Conservation (phyloP, 192 early-diverging fungal genomes). For the Irineochytrium annulatum region DNA sequence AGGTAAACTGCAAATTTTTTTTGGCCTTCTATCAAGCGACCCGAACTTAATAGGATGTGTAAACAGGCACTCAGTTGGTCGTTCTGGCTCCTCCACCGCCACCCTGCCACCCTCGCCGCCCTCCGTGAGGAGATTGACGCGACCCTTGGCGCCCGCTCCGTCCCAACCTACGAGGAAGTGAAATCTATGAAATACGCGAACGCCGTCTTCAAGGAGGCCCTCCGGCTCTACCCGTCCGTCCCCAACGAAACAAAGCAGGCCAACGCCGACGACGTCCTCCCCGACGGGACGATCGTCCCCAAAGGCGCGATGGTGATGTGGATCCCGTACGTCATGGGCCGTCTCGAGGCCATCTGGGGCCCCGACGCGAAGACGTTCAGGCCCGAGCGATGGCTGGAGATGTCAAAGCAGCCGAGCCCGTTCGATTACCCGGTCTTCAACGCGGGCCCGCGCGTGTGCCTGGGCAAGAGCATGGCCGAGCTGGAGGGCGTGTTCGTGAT, state of each 20-base stretch:
- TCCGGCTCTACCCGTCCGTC: slow-evolving; percentile 66
- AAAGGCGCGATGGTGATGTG: slow-evolving; percentile 49
- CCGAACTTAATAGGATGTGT: too few relatives aligned
- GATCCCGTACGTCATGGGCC: slow-evolving; percentile 45
- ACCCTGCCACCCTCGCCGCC: slow-evolving; percentile 24
- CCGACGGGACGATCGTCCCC: slow-evolving; percentile 52
- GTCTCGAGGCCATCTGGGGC: slow-evolving; percentile 58
- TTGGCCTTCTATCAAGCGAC: too few relatives aligned
- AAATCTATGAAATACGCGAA: slow-evolving; percentile 48
- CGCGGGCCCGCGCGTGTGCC: slow-evolving; percentile 35
- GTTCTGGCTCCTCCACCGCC: slow-evolving; percentile 36
- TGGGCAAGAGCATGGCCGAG: slow-evolving; percentile 36
- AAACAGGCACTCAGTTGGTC: slow-evolving; percentile 54
- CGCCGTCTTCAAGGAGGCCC: slow-evolving; percentile 54
- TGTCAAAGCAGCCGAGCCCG: slow-evolving; percentile 24
- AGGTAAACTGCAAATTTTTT: too few relatives aligned
- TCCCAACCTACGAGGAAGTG: slow-evolving; percentile 33
- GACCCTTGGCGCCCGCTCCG: neutral
- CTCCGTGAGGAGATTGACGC: slow-evolving; percentile 29
- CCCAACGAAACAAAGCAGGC: slow-evolving; percentile 55
- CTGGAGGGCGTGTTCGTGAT: slow-evolving; percentile 37
- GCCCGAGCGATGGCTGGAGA: slow-evolving; percentile 63
- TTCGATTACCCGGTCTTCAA: slow-evolving; percentile 41
- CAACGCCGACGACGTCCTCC: slow-evolving; percentile 53
- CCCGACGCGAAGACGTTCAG: slow-evolving; percentile 56